These are phyloP conservation scores for Penicillium sp. DNA, from an alignment of 2,329 filamentous ascomycete species.

Conservation along the genomic window DNA sequence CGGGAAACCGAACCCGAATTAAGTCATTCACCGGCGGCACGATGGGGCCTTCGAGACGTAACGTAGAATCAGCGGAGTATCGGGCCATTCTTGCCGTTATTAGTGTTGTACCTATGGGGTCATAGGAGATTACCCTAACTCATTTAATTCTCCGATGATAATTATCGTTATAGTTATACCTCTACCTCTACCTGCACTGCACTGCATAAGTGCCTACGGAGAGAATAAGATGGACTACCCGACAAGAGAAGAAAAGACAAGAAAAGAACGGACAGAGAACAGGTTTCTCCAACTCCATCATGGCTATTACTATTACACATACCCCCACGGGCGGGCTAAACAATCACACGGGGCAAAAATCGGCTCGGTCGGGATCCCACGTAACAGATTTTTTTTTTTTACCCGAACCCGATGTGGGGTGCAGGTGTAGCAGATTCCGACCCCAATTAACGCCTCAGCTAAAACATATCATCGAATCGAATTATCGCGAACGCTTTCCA, in stretches of 20 bases:
- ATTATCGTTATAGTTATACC: no score
- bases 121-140: no score
- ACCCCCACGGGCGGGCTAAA: neutral
- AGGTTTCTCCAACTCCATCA: no score
- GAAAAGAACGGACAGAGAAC: no score
- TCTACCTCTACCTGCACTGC: no score
- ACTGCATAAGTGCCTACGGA: no score
- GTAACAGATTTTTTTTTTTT: conserved; percentile 7
- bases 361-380: conserved; percentile 15
- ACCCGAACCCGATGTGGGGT: conserved; percentile 17
- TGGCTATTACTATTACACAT: neutral
- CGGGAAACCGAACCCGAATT: neutral
- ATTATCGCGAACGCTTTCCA: neutral
- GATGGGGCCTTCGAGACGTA: neutral
- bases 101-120: no score
- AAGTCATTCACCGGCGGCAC: neutral
- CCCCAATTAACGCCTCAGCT: no score
- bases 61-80: neutral
- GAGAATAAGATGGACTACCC: no score
- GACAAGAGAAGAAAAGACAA: no score
- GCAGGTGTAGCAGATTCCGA: neutral
- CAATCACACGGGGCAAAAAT: neutral
- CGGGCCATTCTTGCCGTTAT: neutral
- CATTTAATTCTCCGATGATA: no score
- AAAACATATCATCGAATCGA: no score